Evolutionary conservation across 2,329 filamentous ascomycete genomes (phyloP).

Genomic region (Arthrinium phaeospermum): DNA sequence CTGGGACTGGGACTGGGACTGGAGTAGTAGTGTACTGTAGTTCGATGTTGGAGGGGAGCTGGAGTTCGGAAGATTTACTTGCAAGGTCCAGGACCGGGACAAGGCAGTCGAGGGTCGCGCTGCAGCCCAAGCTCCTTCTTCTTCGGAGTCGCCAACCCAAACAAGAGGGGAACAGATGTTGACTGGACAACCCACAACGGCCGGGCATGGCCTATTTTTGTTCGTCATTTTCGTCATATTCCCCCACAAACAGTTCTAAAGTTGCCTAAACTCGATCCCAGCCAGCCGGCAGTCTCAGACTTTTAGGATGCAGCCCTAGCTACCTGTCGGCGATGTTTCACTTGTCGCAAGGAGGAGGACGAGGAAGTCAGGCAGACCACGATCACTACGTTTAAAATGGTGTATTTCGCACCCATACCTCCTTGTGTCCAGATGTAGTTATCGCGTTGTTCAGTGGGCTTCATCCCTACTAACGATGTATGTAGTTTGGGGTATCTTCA

Average conservation of each 20-base stretch:
- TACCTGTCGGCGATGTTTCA: neutral
- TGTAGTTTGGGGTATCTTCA: neutral
- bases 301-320: conserved; percentile 5
- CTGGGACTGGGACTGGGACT: neutral
- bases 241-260: conserved; percentile 1
- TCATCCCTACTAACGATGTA: neutral
- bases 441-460: neutral
- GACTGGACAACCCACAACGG: conserved; percentile 4
- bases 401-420: no score
- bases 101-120: neutral
- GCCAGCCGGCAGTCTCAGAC: conserved; percentile 1
- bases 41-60: conserved; percentile 12
- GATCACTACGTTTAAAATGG: neutral
- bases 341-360: neutral
- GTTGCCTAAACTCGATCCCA: neutral
- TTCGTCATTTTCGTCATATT: conserved; percentile 9
- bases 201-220: neutral
- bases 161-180: conserved; percentile 12
- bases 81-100: conserved; percentile 16
- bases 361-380: neutral
- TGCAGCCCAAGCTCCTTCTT: neutral
- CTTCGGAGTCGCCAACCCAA: neutral
- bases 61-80: conserved; percentile 17
- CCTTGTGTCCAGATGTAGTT: neutral
- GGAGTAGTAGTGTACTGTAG: neutral